Conservation (phyloP, 1,284 basidiomycete genomes). For the Ganoderma sinense region DNA sequence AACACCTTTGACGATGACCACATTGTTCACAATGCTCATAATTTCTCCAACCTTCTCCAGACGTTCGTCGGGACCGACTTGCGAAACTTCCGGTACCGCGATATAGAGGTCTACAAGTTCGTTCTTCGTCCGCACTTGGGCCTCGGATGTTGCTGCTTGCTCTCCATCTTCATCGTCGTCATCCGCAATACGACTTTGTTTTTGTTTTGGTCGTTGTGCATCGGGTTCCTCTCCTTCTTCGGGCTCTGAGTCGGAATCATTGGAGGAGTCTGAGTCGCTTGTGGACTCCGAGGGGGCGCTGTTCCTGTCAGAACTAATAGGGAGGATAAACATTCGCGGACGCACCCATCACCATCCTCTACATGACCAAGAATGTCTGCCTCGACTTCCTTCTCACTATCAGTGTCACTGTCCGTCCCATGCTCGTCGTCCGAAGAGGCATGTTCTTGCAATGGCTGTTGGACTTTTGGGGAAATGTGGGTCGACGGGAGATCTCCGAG, state of each 20-base stretch:
- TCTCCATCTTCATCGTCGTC: constrained; percentile 56
- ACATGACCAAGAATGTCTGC: constrained; percentile 54
- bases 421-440: constrained; percentile 40
- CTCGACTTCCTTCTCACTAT: constrained; percentile 76
- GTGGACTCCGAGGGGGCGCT: constrained; percentile 34
- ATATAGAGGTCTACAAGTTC: constrained; percentile 62
- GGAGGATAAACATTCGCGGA: not conserved
- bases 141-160: constrained; percentile 44
- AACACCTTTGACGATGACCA: constrained; percentile 74
- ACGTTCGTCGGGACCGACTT: constrained; percentile 62
- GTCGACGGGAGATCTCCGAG: constrained; percentile 49
- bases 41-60: constrained; percentile 81
- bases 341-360: constrained; percentile 45
- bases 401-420: constrained; percentile 38
- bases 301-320: constrained; percentile 7
- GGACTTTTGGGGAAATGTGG: constrained; percentile 6
- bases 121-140: constrained; percentile 68
- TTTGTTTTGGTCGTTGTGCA: constrained; percentile 26
- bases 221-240: constrained; percentile 40
- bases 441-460: constrained; percentile 11
- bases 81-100: constrained; percentile 60
- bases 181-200: constrained; percentile 30
- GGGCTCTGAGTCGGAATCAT: constrained; percentile 50
- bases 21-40: constrained; percentile 72
- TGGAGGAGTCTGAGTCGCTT: constrained; percentile 46